These are phyloP conservation scores for Coemansia sp. DNA, from an alignment of 192 early-diverging fungal species.

Conservation along the genomic window DNA sequence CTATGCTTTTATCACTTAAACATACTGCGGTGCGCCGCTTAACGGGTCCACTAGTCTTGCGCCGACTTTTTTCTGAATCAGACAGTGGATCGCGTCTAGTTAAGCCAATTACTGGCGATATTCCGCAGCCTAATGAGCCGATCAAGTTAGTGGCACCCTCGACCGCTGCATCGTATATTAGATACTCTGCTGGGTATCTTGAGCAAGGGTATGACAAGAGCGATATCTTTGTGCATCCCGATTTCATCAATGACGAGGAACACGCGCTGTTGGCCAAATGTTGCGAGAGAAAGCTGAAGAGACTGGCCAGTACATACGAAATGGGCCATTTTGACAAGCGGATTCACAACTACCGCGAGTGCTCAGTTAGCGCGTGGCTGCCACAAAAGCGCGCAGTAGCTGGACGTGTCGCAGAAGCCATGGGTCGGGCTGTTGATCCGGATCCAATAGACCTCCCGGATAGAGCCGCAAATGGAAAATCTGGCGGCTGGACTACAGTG, in stretches of 20 bases:
- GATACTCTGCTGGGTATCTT: constrained; percentile 33
- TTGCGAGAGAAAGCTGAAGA: constrained; percentile 56
- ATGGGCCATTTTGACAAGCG: constrained; percentile 79
- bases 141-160: constrained; percentile 25
- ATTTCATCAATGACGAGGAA: constrained; percentile 43
- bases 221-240: constrained; percentile 48
- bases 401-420: constrained; percentile 26
- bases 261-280: constrained; percentile 50
- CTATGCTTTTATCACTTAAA: background rate
- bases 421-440: constrained; percentile 30
- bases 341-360: constrained; percentile 73
- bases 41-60: background rate
- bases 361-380: constrained; percentile 69
- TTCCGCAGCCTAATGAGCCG: constrained; percentile 35
- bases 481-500: constrained; percentile 53
- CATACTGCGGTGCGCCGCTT: background rate
- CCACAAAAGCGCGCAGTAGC: constrained; percentile 33
- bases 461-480: constrained; percentile 16
- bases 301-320: constrained; percentile 63
- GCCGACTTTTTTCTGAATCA: constrained; percentile 13
- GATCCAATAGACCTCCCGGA: constrained; percentile 47
- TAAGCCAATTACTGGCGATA: constrained; percentile 21
- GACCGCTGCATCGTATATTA: constrained; percentile 18
- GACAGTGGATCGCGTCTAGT: constrained; percentile 26
- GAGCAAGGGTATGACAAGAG: constrained; percentile 19